These are phyloP conservation scores for Inonotus hispidus DNA, from an alignment of 1,284 basidiomycete species.

Conservation along the genomic window DNA sequence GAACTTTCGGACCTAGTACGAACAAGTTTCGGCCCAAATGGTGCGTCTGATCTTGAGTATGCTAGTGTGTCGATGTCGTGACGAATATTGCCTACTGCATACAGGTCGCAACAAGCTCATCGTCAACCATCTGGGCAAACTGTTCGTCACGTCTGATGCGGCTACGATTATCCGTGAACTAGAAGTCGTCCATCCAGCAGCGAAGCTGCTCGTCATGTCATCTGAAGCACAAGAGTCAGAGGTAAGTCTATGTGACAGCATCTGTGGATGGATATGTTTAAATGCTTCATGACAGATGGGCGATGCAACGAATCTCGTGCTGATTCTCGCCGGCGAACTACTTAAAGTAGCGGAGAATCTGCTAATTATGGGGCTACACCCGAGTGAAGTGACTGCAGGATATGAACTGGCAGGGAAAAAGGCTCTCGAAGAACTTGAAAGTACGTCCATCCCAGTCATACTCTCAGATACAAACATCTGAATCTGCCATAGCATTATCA, in stretches of 20 bases:
- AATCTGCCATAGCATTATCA: constrained; percentile 48
- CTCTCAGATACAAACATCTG: constrained; percentile 17
- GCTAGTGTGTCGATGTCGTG: not conserved
- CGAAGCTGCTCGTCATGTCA: constrained; percentile 96
- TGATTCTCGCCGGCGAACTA: constrained; percentile 95
- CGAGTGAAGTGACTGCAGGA: constrained; percentile 90
- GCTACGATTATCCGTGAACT: constrained; percentile 98
- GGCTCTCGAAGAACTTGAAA: constrained; percentile 85
- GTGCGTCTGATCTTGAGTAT: constrained; percentile 41
- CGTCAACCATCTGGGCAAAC: constrained; percentile 92
- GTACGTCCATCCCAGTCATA: constrained; percentile 44
- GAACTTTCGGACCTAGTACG: constrained; percentile 95
- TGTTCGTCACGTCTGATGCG: constrained; percentile 98
- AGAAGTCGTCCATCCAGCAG: constrained; percentile 97
- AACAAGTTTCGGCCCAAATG: constrained; percentile 95
- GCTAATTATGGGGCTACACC: constrained; percentile 94
- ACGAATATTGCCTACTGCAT: constrained; percentile 1
- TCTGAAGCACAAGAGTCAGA: constrained; percentile 95
- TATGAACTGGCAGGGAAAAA: constrained; percentile 93
- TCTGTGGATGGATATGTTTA: not conserved
- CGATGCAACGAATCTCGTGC: constrained; percentile 92
- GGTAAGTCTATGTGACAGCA: constrained; percentile 39
- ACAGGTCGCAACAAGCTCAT: constrained; percentile 90
- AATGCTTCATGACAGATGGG: constrained; percentile 67
- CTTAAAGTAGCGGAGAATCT: constrained; percentile 92